phyloP scores from a whole-genome alignment of 1,139 yeast genomes.

The Pichia terricola region DNA sequence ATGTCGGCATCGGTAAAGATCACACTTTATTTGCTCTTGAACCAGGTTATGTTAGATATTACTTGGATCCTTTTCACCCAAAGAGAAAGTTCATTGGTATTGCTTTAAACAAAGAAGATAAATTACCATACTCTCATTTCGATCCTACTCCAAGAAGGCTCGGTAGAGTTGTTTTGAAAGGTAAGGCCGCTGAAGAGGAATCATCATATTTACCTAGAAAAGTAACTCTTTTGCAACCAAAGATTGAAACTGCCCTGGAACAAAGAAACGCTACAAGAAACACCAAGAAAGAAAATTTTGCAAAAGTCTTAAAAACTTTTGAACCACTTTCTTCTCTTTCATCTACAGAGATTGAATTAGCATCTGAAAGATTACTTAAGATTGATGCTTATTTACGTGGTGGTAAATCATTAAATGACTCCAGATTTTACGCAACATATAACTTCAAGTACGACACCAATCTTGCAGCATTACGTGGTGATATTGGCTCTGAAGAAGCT shows the following conservation, averaged over 20 bases:
- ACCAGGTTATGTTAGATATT: conserved; percentile 88
- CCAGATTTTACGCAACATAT: conserved; percentile 47
- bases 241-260: conserved; percentile 31
- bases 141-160: conserved; percentile 79
- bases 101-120: conserved; percentile 53
- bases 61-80: conserved; percentile 96
- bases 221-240: conserved; percentile 49
- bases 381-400: conserved; percentile 41
- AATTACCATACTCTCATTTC: conserved; percentile 83
- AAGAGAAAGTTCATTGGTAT: conserved; percentile 85
- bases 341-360: conserved; percentile 30
- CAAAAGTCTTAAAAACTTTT: conserved; percentile 21
- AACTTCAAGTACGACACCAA: conserved; percentile 40
- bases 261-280: conserved; percentile 34
- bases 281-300: conserved; percentile 22
- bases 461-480: conserved; percentile 34
- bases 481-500: conserved; percentile 28
- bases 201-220: conserved; percentile 50
- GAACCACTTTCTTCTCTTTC: conserved; percentile 19
- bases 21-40: conserved; percentile 87
- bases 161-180: conserved; percentile 51
- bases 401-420: conserved; percentile 44
- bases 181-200: conserved; percentile 45
- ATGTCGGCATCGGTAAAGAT: conserved; percentile 83
- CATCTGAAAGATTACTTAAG: conserved; percentile 41